Conservation (phyloP, 202 grass and related monocot species). For the Bolboschoenoplectus hybrid region DNA sequence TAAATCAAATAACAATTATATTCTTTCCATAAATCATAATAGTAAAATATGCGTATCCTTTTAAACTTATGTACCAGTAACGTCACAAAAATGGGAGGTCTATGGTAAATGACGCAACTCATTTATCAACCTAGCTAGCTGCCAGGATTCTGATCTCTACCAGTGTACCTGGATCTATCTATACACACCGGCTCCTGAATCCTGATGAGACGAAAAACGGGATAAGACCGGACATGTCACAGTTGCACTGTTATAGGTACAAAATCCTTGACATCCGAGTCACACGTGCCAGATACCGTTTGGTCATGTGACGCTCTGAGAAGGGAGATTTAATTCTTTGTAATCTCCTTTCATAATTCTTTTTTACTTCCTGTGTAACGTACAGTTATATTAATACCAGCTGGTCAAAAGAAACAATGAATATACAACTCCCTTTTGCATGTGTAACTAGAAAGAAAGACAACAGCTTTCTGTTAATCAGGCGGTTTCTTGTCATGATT, state of each 20-base stretch:
- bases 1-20: too few relatives aligned
- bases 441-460: constrained; percentile 8
- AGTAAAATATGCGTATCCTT: background rate
- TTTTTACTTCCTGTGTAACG: background rate
- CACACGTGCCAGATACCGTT: constrained; percentile 10
- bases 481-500: background rate
- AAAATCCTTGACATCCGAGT: constrained; percentile 18
- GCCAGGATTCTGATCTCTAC: constrained; percentile 15
- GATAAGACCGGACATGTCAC: constrained; percentile 33
- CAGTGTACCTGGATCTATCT: constrained; percentile 26
- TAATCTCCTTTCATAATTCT: background rate
- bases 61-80: constrained; percentile 8
- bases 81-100: background rate
- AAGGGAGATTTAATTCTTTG: background rate
- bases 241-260: constrained; percentile 6
- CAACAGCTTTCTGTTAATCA: constrained; percentile 1
- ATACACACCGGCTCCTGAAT: background rate
- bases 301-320: background rate
- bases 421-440: background rate
- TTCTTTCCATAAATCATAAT: too few relatives aligned
- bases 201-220: background rate
- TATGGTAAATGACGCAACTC: constrained; percentile 28
- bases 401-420: background rate
- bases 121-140: constrained; percentile 28
- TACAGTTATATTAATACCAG: background rate